A percentile compares a stretch with the other conserved stretches of the same genome.
These are phyloP conservation scores for Arabidopsis lyrata DNA, from an alignment of 441 rosid genomes.

Conservation along the genomic window DNA sequence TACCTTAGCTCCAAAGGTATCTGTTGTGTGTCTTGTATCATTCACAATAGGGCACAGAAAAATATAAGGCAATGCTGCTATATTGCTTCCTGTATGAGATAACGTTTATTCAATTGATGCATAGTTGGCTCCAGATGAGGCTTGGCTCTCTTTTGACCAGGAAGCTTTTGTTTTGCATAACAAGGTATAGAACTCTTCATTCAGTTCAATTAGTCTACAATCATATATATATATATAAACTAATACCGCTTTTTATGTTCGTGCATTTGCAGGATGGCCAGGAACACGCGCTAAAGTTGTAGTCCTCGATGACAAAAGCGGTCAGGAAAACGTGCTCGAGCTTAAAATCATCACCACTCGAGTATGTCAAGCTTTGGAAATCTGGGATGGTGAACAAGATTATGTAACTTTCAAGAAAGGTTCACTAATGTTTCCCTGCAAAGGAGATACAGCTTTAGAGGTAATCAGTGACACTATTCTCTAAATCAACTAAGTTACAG, in stretches of 20 bases:
- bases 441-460: slow-evolving; percentile 74
- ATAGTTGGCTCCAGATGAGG: slow-evolving; percentile 84
- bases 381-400: slow-evolving; percentile 48
- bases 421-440: slow-evolving; percentile 77
- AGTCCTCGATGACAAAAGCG: slow-evolving; percentile 51
- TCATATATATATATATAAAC: slow-evolving; percentile 14
- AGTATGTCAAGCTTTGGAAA: slow-evolving; percentile 44
- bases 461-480: slow-evolving; percentile 41
- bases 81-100: neutral
- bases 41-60: neutral
- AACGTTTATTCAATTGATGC: slow-evolving; percentile 25
- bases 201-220: slow-evolving; percentile 25
- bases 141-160: slow-evolving; percentile 81
- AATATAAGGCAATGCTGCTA: neutral
- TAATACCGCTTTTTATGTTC: slow-evolving; percentile 69
- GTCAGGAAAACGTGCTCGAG: slow-evolving; percentile 54
- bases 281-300: slow-evolving; percentile 84
- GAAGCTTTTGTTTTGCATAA: slow-evolving; percentile 82
- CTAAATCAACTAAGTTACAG: neutral
- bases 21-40: slow-evolving; percentile 3
- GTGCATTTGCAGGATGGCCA: slow-evolving; percentile 99
- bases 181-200: slow-evolving; percentile 56
- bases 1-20: slow-evolving; percentile 91
- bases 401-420: slow-evolving; percentile 54
- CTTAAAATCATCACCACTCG: slow-evolving; percentile 80